Evolutionary conservation across 106 monocot species (phyloP), one percentile per base, ranked within the genome.

Genomic region (Allium fistulosum): DNA sequence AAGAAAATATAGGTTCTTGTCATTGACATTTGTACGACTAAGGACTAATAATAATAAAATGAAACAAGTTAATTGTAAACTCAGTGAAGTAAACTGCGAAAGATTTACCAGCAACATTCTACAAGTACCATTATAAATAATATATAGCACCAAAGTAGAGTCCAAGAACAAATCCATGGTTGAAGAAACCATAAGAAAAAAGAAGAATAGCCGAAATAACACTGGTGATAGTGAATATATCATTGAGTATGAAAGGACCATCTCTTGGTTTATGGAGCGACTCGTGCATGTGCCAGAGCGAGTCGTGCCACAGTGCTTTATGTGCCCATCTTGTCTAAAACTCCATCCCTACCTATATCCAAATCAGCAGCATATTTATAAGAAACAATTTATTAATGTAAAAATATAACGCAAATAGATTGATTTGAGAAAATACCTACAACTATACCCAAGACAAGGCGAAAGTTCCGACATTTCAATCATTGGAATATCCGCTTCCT

Each of bases 271-370:
- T 72, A 83, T 96, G 96, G 78, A 91, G 91, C 48, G 96, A 96
- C 76, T 92, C 86, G 88, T 96, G 96, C 91, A 91, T 92, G 76
- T 84, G 81, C 96, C 96, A 96, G 37, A 96, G 71, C 52, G 96
- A 96, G 4, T 88, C 96, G 74, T 96, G 96, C 96, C 96, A 96
- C 51, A 96, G 79, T 53, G 85, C 83, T 10, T 67, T 66, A 70
- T 96, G 96, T 9, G 96, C 96, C 92, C 96, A 96, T 57, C 86
- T 52, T 27, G 96, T 88, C 96, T 91, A 96, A 53, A 84, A 92
- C 84, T 96, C 96, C 92, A 96, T 96, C 18, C 96, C 96, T n/a
- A 96, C 91, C 95, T 95, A 63, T 28, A 28, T 3, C 28, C 28
- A 28, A 46, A 11, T 64, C 3, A n/a, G n/a, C 3, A 28, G 3